Base-by-base conservation (phyloP, 257 asterid genomes). In the Scutellaria baicalensis region DNA sequence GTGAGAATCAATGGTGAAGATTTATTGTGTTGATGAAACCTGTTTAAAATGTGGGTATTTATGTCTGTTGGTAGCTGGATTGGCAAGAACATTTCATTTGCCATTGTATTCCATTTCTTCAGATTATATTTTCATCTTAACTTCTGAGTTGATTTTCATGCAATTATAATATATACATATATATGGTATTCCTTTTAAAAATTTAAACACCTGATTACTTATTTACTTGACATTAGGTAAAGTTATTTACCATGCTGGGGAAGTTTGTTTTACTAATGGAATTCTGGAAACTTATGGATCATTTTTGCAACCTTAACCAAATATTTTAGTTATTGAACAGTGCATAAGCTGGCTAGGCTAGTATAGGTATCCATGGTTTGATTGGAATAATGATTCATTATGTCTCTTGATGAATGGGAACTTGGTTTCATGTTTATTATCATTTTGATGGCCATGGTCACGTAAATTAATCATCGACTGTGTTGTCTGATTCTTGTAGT, bases 1-100 rank as follows among this genome's bases (percentile, higher is more conserved):
- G 52, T 43, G 14, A 49, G 66, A 74, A 69, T 70, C 21, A 39
- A 18, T 4, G 58, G 73, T 43, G 16, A 35, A 9, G 59, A 11
- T 61, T 36, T 69, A 1, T 35, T 64, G 36, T 56, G 51, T 75
- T 72, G 59, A 52, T 59, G 48, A 17, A 39, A 6, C 33, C 74
- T 74, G 5, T 62, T 43, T 13, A 38, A 21, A 31, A 20, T 35
- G 20, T 16, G 62, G 39, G 6, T 21, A 10, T 35, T 12, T 35
- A 62, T 64, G 33, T 14, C 2, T 56, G 42, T 68, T 43, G 36
- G 54, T 61, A 58, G 49, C 14, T 45, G 49, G 54, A 39, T n/a
- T n/a, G n/a, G n/a, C n/a, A 42, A 51, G 20, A 45, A 45, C 39
- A 11, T 31, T 12, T 69, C 10, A 31, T 68, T 67, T 40, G 33